A percentile compares a stretch with the other conserved stretches of the same genome.
Evolutionary conservation across 768 basidiomycete species (phyloP).

Genomic region (Dentipellis sp.): DNA sequence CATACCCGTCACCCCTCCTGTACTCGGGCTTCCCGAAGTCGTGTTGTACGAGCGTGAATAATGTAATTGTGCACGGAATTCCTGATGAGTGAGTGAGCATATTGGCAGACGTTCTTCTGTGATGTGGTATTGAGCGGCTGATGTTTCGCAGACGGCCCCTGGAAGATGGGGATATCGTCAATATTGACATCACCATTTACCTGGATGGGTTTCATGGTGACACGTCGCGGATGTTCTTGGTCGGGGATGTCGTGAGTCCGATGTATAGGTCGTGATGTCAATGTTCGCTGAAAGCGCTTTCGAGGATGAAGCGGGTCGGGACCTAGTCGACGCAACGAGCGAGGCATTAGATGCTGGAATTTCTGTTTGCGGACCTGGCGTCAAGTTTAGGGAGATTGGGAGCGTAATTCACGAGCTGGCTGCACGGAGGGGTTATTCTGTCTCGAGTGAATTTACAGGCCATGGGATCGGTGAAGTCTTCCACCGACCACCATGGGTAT

Average conservation of each 20-base stretch:
- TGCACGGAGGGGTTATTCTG: constrained; percentile 37
- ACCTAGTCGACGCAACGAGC: constrained; percentile 55
- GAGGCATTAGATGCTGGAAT: constrained; percentile 65
- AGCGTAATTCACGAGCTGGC: constrained; percentile 51
- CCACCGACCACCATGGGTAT: constrained; percentile 76
- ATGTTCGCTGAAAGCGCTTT: not conserved
- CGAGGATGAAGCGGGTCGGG: constrained; percentile 61
- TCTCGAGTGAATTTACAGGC: constrained; percentile 69
- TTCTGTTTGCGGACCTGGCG: constrained; percentile 63
- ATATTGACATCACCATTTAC: constrained; percentile 82
- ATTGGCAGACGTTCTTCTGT: not conserved
- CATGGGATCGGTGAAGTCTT: constrained; percentile 84
- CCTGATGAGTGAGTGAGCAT: constrained; percentile 73
- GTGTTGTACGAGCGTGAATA: constrained; percentile 85
- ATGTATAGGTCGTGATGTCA: not conserved
- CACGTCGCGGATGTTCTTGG: constrained; percentile 75
- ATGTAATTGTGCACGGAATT: constrained; percentile 81
- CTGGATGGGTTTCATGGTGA: constrained; percentile 85
- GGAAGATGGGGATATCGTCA: constrained; percentile 78
- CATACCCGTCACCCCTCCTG: constrained; percentile 80
- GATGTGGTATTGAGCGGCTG: not conserved
- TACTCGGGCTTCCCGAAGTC: constrained; percentile 72
- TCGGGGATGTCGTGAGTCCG: constrained; percentile 62
- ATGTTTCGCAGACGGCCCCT: constrained; percentile 55
- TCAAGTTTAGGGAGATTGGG: constrained; percentile 63